Conservation (phyloP, 2,329 filamentous ascomycete genomes). For the Didymella pinodella region DNA sequence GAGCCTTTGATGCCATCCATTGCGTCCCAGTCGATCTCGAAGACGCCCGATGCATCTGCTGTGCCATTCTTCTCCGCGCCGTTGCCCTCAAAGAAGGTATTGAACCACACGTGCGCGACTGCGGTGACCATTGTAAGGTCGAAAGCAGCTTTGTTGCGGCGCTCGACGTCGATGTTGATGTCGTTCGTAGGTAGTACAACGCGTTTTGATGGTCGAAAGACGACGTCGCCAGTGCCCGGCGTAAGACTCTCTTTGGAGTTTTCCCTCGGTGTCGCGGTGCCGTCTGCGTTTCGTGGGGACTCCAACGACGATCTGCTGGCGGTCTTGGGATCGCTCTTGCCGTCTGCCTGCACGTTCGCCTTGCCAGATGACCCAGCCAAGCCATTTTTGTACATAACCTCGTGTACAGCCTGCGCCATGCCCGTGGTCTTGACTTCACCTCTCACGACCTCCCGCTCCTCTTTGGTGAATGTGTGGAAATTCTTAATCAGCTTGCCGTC, state of each 20-base stretch:
- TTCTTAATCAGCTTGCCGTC: constrained; percentile 85
- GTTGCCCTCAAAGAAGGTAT: constrained; percentile 86
- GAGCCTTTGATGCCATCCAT: constrained; percentile 97
- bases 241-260: constrained; percentile 51
- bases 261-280: constrained; percentile 25
- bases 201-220: constrained; percentile 75
- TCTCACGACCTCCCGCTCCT: constrained; percentile 73
- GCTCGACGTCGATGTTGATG: constrained; percentile 88
- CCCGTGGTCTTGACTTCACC: constrained; percentile 57
- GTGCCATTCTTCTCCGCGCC: constrained; percentile 73
- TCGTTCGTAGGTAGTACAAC: constrained; percentile 81
- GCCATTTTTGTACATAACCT: constrained; percentile 54
- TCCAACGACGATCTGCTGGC: constrained; percentile 31
- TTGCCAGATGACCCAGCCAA: constrained; percentile 39
- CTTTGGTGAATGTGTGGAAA: constrained; percentile 79
- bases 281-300: constrained; percentile 27
- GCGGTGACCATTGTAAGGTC: constrained; percentile 88
- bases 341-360: constrained; percentile 18
- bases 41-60: constrained; percentile 73
- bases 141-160: constrained; percentile 79
- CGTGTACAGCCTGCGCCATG: constrained; percentile 56
- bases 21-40: constrained; percentile 74
- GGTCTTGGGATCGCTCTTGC: constrained; percentile 30
- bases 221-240: constrained; percentile 71
- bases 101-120: constrained; percentile 97